Percentiles rank a stretch among this genome's conserved stretches.
phyloP scores from a whole-genome alignment of 148 eudicot genomes.

The Vaccinium myrtillus region DNA sequence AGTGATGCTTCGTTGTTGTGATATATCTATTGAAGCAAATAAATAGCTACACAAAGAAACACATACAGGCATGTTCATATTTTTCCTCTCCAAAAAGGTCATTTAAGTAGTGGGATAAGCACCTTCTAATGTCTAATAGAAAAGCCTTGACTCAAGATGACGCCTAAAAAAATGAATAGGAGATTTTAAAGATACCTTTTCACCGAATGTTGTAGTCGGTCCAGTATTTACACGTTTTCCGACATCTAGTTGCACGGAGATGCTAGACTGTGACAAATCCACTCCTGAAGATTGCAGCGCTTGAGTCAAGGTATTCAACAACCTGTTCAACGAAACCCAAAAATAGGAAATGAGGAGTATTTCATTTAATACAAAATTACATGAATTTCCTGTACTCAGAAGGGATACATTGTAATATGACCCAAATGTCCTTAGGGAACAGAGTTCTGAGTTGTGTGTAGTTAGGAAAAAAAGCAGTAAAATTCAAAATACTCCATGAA shows the following conservation, averaged over 20 bases:
- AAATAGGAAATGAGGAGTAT: not conserved
- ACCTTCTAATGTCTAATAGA: not conserved
- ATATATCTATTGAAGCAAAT: not conserved
- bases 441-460: not conserved
- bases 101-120: not conserved
- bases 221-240: conserved; percentile 43
- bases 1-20: not conserved
- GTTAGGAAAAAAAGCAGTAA: not conserved
- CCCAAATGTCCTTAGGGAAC: not conserved
- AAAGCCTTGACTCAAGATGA: not conserved
- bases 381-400: not conserved
- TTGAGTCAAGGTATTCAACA: conserved; percentile 58
- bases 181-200: conserved; percentile 32
- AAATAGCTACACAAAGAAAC: not conserved
- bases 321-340: conserved; percentile 44
- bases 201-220: conserved; percentile 20
- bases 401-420: not conserved
- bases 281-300: conserved; percentile 86
- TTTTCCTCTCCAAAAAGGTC: not conserved
- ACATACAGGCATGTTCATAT: not conserved
- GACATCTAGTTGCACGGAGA: conserved; percentile 83
- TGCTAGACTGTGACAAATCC: conserved; percentile 76
- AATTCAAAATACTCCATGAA: not conserved
- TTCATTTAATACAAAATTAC: not conserved
- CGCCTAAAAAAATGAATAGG: not conserved